Evolutionary conservation across 768 basidiomycete genomes (phyloP), one percentile per base, ranked within the genome.

Genomic region (Daedaleopsis nitida): DNA sequence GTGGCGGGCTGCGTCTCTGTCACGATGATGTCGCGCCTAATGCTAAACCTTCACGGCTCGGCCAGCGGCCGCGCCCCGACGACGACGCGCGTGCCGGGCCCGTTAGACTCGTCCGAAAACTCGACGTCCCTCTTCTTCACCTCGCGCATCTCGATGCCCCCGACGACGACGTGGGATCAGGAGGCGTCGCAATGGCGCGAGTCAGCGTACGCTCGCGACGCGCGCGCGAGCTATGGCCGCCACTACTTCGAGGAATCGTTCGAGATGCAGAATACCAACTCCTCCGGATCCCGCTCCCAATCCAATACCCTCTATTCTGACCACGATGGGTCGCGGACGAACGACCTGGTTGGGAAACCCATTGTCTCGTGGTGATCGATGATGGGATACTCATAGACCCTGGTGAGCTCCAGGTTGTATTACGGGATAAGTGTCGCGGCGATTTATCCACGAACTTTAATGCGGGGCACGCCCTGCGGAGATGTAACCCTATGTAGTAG

Each of bases 1-100:
- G 78, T 82, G 59, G 78, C 84, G 13, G 80, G 79, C 77, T 83
- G 83, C 63, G 73, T 83, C 13, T 81, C 83, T 5, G 75, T 83
- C 10, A 79, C 77, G 1, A 76, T 84, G 77, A 78, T 84, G 73
- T 83, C 81, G 13, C 82, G 82, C 11, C 76, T 86, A 1, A 81
- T 84, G 76, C 77, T 85, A 43, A 84, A 86, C 68, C 75, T 85
- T 7, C 79, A 84, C 65, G 69, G 76, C 69, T 76, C 70, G 23
- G 78, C 77, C 17, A 6, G 35, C 50, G 57, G 54, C 39, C 60
- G 45, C 48, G 24, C 23, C 38, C 34, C 35, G 35, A 10, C 51
- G 59, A 56, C 47, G 39, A 57, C 57, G 48, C 37, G 44, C 39
- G 42, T 49, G 52, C 24, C 50, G n/a, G 56, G 37, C 60, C 47